Base-by-base conservation (phyloP, 1,284 basidiomycete genomes). In the Ceraceosorus guamensis region DNA sequence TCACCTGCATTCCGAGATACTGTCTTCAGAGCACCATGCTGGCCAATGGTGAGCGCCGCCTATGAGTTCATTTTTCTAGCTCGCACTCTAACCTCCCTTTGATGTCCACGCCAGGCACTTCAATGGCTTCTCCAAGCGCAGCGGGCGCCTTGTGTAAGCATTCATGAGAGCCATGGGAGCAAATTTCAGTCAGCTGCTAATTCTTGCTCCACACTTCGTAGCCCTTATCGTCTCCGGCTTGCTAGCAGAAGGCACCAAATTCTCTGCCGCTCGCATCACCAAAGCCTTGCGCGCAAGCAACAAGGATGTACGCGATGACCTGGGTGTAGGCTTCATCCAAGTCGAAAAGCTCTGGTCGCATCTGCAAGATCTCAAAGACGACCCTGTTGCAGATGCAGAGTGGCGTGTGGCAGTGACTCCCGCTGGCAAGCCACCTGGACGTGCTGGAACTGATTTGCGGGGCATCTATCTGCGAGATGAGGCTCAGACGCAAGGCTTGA, bases 1-100 rank as follows among this genome's bases (percentile, higher is more conserved):
- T 77, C 61, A 77, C 76, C 6, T 70, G 65, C 30, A 76, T 77
- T 44, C 75, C 75, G 8, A 64, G 66, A 50, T 77, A 77, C 62
- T 72, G 70, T 52, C 66, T 77, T 31, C 70, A 75, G 54, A 67
- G 65, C 18, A 71, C 67, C 8, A 68, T 75, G 62, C 65, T 77
- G 48, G 71, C 70, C 67, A 77, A 77, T 57, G 24, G 24, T 24
- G 24, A 24, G 24, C 3, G 24, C 24, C 24, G 24, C 2, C 24
- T 24, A 2, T 24, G 24, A 24, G 24, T 24, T 24, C 3, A 24
- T 24, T 24, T 3, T 24, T 3, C 24, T 3, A 24, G 24, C 24
- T 24, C 24, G 24, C 3, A 24, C 24, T 24, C 24, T 24, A 3
- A 24, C 24, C 24, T 24, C 24, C 2, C 24, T 24, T 24, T 24